Percentiles rank a stretch among this genome's conserved stretches.
Conservation (phyloP, 495 filamentous ascomycete genomes). For the Pyronema domesticum region DNA sequence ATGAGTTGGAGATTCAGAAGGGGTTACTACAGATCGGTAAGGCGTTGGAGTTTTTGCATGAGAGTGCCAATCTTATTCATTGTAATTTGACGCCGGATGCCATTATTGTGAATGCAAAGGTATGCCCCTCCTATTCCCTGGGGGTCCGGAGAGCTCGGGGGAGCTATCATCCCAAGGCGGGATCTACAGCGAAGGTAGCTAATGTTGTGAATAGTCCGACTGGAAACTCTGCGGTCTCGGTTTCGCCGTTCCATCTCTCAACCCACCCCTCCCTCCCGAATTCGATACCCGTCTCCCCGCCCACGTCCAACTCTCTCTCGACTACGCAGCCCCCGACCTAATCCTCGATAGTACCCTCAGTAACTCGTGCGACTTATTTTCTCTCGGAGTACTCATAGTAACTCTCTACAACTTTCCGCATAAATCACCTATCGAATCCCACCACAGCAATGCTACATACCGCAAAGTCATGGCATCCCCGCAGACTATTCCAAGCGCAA, state of each 20-base stretch:
- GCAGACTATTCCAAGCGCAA: conserved; percentile 52
- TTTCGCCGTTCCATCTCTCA: conserved; percentile 64
- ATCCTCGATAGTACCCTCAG: conserved; percentile 71
- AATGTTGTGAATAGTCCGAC: conserved; percentile 44
- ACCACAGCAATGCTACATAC: conserved; percentile 60
- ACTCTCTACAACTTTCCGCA: conserved; percentile 89
- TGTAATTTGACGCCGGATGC: conserved; percentile 89
- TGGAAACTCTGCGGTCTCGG: conserved; percentile 92
- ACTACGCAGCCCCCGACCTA: conserved; percentile 90
- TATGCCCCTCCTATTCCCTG: conserved; percentile 24
- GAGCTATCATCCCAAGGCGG: neutral
- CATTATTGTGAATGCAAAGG: conserved; percentile 88
- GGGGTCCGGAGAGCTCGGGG: neutral
- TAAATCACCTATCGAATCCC: conserved; percentile 61
- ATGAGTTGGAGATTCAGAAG: conserved; percentile 95
- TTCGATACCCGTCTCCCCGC: conserved; percentile 69
- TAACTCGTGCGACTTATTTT: conserved; percentile 72
- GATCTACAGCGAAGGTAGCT: neutral
- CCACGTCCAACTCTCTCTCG: conserved; percentile 72
- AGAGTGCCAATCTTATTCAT: conserved; percentile 85
- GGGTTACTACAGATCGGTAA: conserved; percentile 83
- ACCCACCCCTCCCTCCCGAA: conserved; percentile 41
- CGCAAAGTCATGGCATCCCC: conserved; percentile 62
- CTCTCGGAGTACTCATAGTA: conserved; percentile 70
- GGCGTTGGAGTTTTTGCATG: conserved; percentile 87